These are phyloP conservation scores for Incumbomyces delicatus DNA, from an alignment of 2,329 filamentous ascomycete genomes.

Conservation along the genomic window DNA sequence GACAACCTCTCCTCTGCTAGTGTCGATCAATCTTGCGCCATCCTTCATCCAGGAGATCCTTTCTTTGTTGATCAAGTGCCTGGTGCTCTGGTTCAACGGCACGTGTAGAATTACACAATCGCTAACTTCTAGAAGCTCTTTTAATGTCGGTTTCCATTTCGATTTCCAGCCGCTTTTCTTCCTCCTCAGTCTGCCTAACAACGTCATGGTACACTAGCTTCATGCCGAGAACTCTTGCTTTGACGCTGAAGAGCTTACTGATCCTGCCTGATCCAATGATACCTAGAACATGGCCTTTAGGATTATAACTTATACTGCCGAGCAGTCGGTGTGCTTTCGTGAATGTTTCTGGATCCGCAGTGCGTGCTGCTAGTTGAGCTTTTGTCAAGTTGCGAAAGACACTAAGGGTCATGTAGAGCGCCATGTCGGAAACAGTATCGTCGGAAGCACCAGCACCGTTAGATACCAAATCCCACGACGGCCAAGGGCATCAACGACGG, in stretches of 20 bases:
- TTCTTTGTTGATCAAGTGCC: constrained; percentile 19
- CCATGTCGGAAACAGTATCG: constrained; percentile 37
- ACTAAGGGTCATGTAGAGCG: constrained; percentile 34
- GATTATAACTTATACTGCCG: constrained; percentile 41
- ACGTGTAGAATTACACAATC: constrained; percentile 30
- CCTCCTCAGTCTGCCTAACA: not conserved
- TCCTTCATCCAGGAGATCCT: constrained; percentile 5
- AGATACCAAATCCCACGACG: constrained; percentile 32
- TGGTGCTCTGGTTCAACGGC: constrained; percentile 23
- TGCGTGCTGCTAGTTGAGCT: constrained; percentile 39
- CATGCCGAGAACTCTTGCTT: constrained; percentile 40
- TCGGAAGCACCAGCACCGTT: constrained; percentile 36
- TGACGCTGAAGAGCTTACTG: constrained; percentile 39
- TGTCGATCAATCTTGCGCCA: constrained; percentile 6
- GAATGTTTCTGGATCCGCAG: constrained; percentile 31
- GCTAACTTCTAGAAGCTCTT: constrained; percentile 20
- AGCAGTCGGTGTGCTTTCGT: constrained; percentile 34
- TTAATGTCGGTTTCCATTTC: constrained; percentile 21
- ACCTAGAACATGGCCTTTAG: constrained; percentile 39
- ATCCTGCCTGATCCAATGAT: constrained; percentile 46
- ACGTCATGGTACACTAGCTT: constrained; percentile 44
- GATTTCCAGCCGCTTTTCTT: not conserved
- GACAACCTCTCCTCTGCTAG: constrained; percentile 3
- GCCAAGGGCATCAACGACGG: constrained; percentile 30
- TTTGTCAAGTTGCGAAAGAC: constrained; percentile 44